phyloP scores from a whole-genome alignment of 371 early-diverging fungal species.

The Basidiobolus meristosporus region DNA sequence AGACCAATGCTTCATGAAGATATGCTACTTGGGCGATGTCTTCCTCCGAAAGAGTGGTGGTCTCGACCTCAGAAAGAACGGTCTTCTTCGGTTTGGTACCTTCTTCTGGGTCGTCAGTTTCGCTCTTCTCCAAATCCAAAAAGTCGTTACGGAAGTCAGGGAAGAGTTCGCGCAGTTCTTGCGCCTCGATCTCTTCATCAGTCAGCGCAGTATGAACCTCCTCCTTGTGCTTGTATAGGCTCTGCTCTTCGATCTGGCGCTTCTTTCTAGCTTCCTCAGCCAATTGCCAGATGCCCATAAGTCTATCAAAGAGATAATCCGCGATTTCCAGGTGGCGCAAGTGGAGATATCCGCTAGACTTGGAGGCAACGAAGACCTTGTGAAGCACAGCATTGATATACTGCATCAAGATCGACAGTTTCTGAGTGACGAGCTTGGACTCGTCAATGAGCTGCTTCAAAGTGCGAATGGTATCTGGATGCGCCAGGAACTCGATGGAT shows the following conservation, averaged over 20 bases:
- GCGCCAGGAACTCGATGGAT: conserved; percentile 19
- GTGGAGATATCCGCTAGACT: conserved; percentile 18
- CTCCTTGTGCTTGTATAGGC: conserved; percentile 38
- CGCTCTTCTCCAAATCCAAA: neutral
- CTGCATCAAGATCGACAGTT: conserved; percentile 41
- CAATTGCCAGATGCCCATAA: conserved; percentile 28
- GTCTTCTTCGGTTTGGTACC: neutral
- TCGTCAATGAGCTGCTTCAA: conserved; percentile 28
- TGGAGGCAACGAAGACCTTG: conserved; percentile 21
- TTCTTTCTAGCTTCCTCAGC: conserved; percentile 44
- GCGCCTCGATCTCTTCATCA: conserved; percentile 19
- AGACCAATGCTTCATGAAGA: too few species aligned
- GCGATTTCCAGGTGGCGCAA: conserved; percentile 23
- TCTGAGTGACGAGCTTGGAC: conserved; percentile 19
- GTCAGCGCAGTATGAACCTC: neutral
- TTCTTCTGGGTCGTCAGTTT: neutral
- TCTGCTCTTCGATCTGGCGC: conserved; percentile 46
- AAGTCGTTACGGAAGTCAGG: conserved; percentile 6
- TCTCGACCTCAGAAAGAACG: too few species aligned
- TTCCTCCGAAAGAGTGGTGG: too few species aligned
- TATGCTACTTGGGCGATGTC: too few species aligned
- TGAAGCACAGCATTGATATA: conserved; percentile 33
- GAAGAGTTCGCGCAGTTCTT: conserved; percentile 5
- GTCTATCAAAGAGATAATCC: conserved; percentile 5
- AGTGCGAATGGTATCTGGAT: conserved; percentile 15